Base-by-base conservation (phyloP, 1,284 basidiomycete species). In the Stereum hirsutum region DNA sequence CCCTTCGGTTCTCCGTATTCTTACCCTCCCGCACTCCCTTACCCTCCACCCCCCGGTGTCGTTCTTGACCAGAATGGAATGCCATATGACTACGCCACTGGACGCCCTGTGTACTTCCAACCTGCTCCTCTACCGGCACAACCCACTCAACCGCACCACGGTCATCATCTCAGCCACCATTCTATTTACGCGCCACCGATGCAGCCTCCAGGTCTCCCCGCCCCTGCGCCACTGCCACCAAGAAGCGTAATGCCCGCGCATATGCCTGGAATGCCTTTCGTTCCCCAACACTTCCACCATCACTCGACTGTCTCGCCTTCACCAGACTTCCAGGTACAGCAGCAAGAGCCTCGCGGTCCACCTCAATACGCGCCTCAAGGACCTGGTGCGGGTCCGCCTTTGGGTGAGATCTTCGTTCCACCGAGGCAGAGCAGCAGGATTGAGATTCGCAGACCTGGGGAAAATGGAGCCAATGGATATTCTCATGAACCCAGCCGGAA, bases 81-180 rank as follows among this genome's bases (percentile, higher is more conserved):
- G 63, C 70, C 84, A 20, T 90, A 81, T 58, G 85, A 89, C 57
- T 57, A 89, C 44, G 75, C 82, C 8, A 88, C 83, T 5, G 86
- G 87, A 23, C 81, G 81, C 31, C 75, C 82, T 6, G 78, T 89
- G 26, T 82, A 81, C 52, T 66, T 88, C 14, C 78, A 74, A 17
- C 30, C 46, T 6, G 26, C 76, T 19, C 69, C 71, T 8, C 26
- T 43, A 11, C 24, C 76, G 19, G 69, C 85, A 78, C 56, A 76
- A 75, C 36, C 79, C 81, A 40, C 79, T 74, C 15, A n/a, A n/a
- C n/a, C n/a, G n/a, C n/a, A n/a, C n/a, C n/a, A n/a, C n/a, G n/a
- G n/a, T n/a, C n/a, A n/a, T n/a, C n/a, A n/a, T n/a, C n/a, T n/a
- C n/a, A n/a, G n/a, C n/a, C n/a, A n/a, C n/a, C n/a, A n/a, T n/a